Base-by-base conservation (phyloP, 1,139 yeast species). In the Nakaseomyces glabratus region DNA sequence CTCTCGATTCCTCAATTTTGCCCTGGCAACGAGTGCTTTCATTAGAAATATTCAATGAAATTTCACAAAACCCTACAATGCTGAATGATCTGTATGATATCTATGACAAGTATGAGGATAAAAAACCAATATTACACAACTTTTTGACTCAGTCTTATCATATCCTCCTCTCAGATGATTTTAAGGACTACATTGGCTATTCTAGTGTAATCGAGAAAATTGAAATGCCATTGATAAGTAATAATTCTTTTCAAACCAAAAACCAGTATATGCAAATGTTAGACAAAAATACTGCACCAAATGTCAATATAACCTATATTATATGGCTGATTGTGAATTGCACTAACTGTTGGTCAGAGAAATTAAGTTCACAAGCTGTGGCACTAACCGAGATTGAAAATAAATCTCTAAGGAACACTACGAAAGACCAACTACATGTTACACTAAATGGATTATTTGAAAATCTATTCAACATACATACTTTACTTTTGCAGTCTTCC, bases 11-110 rank as follows among this genome's bases (percentile, higher is more conserved):
- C 0, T 68, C 66, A 1, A 45, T 69, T 1, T 72, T 76, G 2
- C 42, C 49, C 12, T 88, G 96, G 95, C 82, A 82, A 46, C 73
- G 75, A 41, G 67, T 76, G 1, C 55, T 85, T 16, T 73, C 85
- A 0, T 60, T 85, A 40, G 97, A 88, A 55, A 69, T 82, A 12
- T 80, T 76, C 51, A 70, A 68, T 35, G 71, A 71, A 0, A 54
- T 85, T 0, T 71, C 78, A 37, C 56, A 69, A 7, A 81, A 85
- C 45, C 72, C 73, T 41, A 51, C 58, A 2, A 58, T 75, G 7
- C 62, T 82, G 0, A 60, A 65, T 33, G 55, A 60, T 4, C 69
- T 86, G 2, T 85, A 70, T 52, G 58, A 63, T 40, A 71, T 69
- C 32, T 85, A 78, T 55, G 95, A 86, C 52, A 62, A 57, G 31